Conservation (phyloP, 176 grass and related monocot genomes). For the Carex pumila region DNA sequence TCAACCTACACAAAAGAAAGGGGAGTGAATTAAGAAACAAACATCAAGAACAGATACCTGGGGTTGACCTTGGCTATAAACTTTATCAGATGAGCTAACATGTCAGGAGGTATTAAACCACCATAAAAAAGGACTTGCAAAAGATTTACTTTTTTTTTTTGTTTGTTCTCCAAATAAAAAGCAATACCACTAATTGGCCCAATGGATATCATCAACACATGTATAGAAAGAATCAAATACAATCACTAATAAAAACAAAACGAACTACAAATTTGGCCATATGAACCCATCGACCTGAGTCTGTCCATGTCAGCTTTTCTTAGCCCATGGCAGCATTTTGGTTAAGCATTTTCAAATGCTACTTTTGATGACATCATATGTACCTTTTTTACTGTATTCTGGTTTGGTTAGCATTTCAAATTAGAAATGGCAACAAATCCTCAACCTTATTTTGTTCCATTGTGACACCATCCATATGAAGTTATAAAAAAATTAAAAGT, state of each 20-base stretch:
- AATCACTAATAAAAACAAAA: not conserved
- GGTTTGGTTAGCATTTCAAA: not conserved
- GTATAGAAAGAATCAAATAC: not conserved
- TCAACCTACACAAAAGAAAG: constrained; percentile 53
- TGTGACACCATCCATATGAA: not conserved
- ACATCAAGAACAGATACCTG: not conserved
- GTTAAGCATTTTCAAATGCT: not conserved
- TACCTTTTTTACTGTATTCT: not conserved
- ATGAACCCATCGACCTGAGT: not conserved
- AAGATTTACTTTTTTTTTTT: not conserved
- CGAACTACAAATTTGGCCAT: not conserved
- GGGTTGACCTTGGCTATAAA: not conserved
- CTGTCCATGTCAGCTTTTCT: not conserved
- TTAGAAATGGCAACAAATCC: not conserved
- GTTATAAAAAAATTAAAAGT: not conserved
- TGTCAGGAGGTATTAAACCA: not conserved
- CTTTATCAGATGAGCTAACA: not conserved
- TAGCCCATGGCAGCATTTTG: not conserved
- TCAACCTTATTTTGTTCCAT: not conserved
- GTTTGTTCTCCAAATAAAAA: not conserved
- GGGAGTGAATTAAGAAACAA: not conserved
- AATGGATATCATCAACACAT: not conserved
- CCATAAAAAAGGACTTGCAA: not conserved
- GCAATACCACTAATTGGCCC: not conserved
- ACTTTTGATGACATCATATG: not conserved